Base-by-base conservation (phyloP, 768 basidiomycete genomes). In the Cyclocybe cylindracea region DNA sequence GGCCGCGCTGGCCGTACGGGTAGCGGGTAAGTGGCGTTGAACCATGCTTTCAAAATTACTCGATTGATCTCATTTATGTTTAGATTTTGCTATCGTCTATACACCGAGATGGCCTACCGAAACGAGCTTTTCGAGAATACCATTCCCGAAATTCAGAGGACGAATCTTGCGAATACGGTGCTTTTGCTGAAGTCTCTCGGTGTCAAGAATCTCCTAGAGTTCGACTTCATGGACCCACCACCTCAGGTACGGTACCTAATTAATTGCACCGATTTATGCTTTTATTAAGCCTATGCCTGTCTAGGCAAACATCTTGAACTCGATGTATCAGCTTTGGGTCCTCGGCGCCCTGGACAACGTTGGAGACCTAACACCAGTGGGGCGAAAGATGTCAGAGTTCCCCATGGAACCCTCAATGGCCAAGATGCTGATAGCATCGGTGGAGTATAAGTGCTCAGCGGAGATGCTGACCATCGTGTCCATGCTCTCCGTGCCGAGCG, bases 221-320 rank as follows among this genome's bases (percentile, higher is more conserved):
- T 98, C 64, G 96, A 98, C 70, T 99, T 99, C 66, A 98, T 99
- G 97, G 97, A 99, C 67, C 97, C 97, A n/a, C 97, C 97, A 16
- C 97, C 97, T n/a, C 94, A 96, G 80, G 91, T 87, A 60, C 48
- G 68, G 42, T 14, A 11, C 46, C 33, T 43, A 14, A 18, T 44
- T 19, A 16, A 34, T 36, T 40, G 34, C 19, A 16, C 44, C 11
- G 37, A 44, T 46, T 34, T 4, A 34, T 39, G 10, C 31, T n/a
- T 4, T 36, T 8, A 13, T 38, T 41, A 1, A 39, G 34, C 36
- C 13, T 36, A 10, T 14, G 5, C 3, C 37, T 14, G n/a, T 41
- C 5, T 35, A 94, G 87, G 91, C 92, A 47, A 98, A 98, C 66
- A 99, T 98, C 60, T 77, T 99, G 39, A 98, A 98, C 67, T 98